These are phyloP conservation scores for Camellia japonica DNA, from an alignment of 148 eudicot genomes.

Conservation along the genomic window DNA sequence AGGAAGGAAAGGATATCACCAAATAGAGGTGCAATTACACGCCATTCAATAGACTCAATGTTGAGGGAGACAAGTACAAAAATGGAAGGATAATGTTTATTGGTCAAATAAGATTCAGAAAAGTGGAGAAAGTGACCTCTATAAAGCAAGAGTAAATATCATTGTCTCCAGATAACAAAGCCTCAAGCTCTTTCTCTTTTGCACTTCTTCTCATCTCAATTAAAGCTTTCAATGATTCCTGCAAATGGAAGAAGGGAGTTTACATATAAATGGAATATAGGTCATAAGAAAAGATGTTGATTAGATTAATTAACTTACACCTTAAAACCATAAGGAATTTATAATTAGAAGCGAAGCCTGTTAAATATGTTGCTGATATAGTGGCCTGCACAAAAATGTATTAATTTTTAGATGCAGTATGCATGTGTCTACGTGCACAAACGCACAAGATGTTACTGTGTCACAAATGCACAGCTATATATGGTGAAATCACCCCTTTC, in stretches of 20 bases:
- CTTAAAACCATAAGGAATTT: not conserved
- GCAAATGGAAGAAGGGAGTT: constrained; percentile 18
- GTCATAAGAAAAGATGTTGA: not conserved
- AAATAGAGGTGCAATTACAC: too few relatives aligned
- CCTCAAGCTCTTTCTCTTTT: constrained; percentile 90
- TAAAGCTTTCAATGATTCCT: constrained; percentile 84
- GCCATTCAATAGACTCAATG: too few relatives aligned
- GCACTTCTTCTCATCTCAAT: constrained; percentile 64
- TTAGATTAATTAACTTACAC: not conserved
- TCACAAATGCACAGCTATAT: too few relatives aligned
- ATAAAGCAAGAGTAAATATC: constrained; percentile 93
- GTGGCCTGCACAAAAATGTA: too few relatives aligned
- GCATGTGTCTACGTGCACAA: too few relatives aligned
- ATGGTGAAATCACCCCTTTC: too few relatives aligned
- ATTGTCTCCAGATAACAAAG: constrained; percentile 83
- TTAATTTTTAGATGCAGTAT: too few relatives aligned
- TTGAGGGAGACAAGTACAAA: not conserved
- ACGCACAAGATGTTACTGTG: too few relatives aligned
- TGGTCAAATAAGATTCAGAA: not conserved
- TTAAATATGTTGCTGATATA: not conserved
- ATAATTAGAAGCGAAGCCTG: too few relatives aligned
- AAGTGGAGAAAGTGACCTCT: constrained; percentile 51
- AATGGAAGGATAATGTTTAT: not conserved
- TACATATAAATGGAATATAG: not conserved
- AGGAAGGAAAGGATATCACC: not conserved